A percentile compares a stretch with the other conserved stretches of the same genome.
Evolutionary conservation across 1,284 basidiomycete genomes (phyloP).

Genomic region (Cutaneotrichosporon daszewskae): DNA sequence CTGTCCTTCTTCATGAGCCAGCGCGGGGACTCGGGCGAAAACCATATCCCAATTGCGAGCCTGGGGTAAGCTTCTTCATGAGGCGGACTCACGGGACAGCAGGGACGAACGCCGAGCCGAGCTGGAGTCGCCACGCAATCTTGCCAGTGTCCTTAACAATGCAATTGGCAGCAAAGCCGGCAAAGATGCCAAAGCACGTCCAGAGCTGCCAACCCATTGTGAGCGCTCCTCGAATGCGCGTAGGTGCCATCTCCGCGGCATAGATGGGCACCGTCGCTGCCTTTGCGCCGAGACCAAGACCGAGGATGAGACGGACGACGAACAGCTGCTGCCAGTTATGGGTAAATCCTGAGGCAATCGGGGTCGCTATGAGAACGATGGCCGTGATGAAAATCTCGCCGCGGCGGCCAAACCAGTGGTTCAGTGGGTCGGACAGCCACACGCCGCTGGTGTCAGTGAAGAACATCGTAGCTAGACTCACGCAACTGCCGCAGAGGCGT

Average conservation of each 20-base stretch:
- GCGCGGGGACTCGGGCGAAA: conserved; percentile 26
- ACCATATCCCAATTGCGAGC: conserved; percentile 4
- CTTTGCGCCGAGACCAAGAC: conserved; percentile 38
- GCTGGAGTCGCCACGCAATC: conserved; percentile 50
- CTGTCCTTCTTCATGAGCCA: conserved; percentile 43
- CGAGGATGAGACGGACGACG: conserved; percentile 44
- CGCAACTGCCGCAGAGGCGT: conserved; percentile 16
- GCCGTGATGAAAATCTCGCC: conserved; percentile 68
- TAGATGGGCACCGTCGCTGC: conserved; percentile 52
- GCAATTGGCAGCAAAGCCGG: conserved; percentile 24
- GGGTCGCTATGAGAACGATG: conserved; percentile 39
- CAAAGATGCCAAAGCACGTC: conserved; percentile 23
- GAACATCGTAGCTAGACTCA: too few relatives aligned
- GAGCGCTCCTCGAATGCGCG: conserved; percentile 51
- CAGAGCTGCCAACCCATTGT: conserved; percentile 48
- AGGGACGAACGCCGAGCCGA: conserved; percentile 48
- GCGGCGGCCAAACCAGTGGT: conserved; percentile 57
- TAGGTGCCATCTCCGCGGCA: conserved; percentile 41
- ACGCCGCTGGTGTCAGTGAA: conserved; percentile 31
- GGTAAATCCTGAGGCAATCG: conserved; percentile 51
- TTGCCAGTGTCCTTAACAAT: conserved; percentile 17
- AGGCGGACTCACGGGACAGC: conserved; percentile 46
- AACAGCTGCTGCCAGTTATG: conserved; percentile 57
- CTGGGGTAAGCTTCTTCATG: conserved; percentile 12
- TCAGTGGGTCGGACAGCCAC: conserved; percentile 70